These are phyloP conservation scores for Melocanna baccifera DNA, from an alignment of 176 grass and related monocot species.

Conservation along the genomic window DNA sequence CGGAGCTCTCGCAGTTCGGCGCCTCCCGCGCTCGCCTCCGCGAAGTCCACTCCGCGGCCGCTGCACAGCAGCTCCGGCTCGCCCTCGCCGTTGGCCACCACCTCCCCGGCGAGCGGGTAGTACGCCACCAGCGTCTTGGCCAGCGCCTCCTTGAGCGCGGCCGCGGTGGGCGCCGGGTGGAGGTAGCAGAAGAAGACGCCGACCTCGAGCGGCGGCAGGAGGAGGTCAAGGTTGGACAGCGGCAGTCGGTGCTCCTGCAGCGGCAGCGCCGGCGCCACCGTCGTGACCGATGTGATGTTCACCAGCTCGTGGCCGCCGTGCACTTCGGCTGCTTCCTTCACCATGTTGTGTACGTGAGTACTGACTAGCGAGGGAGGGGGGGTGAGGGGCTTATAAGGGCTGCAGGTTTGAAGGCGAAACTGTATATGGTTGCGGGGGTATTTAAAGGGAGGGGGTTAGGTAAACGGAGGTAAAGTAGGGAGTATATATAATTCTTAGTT, in stretches of 20 bases:
- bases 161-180: conserved; percentile 22
- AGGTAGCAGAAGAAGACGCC: conserved; percentile 75
- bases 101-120: conserved; percentile 67
- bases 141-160: conserved; percentile 50
- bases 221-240: conserved; percentile 75
- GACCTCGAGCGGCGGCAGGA: conserved; percentile 56
- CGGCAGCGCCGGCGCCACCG: conserved; percentile 42
- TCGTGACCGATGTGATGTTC: background rate
- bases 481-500: background rate
- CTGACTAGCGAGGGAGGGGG: background rate
- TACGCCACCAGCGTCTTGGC: conserved; percentile 51
- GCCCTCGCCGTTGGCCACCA: conserved; percentile 39
- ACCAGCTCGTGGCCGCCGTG: background rate
- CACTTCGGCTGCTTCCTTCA: background rate
- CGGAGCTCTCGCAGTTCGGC: conserved; percentile 38
- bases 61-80: conserved; percentile 81
- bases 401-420: background rate
- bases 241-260: conserved; percentile 43
- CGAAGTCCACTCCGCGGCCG: conserved; percentile 60
- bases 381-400: background rate
- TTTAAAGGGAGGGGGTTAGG: background rate
- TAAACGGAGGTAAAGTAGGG: background rate
- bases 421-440: background rate
- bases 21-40: conserved; percentile 26
- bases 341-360: background rate